Conservation (phyloP, 768 basidiomycete genomes). For the Phallus indusiatus region DNA sequence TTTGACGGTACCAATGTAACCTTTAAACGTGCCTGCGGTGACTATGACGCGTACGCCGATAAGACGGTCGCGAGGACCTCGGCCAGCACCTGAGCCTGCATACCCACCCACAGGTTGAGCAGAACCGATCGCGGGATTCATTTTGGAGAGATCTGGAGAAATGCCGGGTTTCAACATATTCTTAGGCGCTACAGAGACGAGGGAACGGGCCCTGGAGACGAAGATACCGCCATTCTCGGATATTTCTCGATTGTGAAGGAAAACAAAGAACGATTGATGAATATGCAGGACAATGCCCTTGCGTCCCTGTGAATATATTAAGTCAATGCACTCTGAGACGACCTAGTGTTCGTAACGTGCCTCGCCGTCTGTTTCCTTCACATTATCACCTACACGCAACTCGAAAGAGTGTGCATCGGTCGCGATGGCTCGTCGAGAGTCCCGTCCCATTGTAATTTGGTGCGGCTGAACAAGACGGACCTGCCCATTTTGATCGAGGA, state of each 20-base stretch:
- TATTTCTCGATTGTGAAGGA: constrained; percentile 88
- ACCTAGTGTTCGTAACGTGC: constrained; percentile 31
- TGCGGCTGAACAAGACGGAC: constrained; percentile 84
- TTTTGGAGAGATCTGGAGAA: constrained; percentile 70
- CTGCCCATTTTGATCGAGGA: constrained; percentile 90
- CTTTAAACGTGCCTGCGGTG: constrained; percentile 83
- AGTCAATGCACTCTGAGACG: neutral
- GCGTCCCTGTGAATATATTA: constrained; percentile 40
- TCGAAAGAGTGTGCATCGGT: constrained; percentile 86
- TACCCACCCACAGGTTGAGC: constrained; percentile 58
- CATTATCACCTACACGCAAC: constrained; percentile 77
- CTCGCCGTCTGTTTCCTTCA: constrained; percentile 87
- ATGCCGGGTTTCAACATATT: constrained; percentile 52
- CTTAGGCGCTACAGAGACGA: constrained; percentile 82
- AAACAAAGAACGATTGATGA: constrained; percentile 89
- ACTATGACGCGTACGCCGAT: constrained; percentile 74
- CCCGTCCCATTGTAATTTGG: constrained; percentile 86
- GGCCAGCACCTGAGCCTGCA: constrained; percentile 65
- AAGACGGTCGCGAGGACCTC: constrained; percentile 73
- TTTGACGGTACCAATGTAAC: constrained; percentile 86
- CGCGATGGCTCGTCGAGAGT: constrained; percentile 75
- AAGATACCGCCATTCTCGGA: constrained; percentile 91
- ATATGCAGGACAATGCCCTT: constrained; percentile 90
- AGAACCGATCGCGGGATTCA: constrained; percentile 72
- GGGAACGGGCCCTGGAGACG: constrained; percentile 75